A percentile compares a stretch with the other conserved stretches of the same genome.
phyloP scores from a whole-genome alignment of 106 monocot species.

The Platanthera zijinensis region DNA sequence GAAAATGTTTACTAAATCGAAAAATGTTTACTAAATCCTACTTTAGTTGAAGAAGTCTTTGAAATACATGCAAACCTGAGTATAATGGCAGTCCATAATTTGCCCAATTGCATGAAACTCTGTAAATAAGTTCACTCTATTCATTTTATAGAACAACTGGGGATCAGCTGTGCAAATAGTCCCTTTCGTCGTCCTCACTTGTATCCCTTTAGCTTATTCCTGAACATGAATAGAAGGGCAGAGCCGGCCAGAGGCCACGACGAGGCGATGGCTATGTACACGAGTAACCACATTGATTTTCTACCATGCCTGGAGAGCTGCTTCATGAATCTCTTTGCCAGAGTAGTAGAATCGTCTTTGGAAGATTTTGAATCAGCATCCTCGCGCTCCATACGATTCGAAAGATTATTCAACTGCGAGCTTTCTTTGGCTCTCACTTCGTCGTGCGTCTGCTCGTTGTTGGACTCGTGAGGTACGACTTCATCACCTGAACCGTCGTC shows the following conservation, averaged over 20 bases:
- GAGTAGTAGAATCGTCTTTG: slow-evolving; percentile 15
- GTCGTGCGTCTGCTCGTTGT: neutral
- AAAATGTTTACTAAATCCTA: too few relatives aligned
- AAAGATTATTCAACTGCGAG: neutral
- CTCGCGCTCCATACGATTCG: slow-evolving; percentile 8
- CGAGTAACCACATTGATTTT: slow-evolving; percentile 66
- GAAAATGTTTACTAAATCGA: too few relatives aligned
- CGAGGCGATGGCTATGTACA: slow-evolving; percentile 67
- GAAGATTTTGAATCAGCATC: slow-evolving; percentile 7
- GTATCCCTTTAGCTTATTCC: slow-evolving; percentile 36
- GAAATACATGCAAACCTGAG: too few relatives aligned
- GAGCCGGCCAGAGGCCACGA: slow-evolving; percentile 76
- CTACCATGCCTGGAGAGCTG: slow-evolving; percentile 38
- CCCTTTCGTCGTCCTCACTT: too few relatives aligned
- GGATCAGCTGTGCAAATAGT: too few relatives aligned
- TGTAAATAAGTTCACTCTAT: too few relatives aligned
- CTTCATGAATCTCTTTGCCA: slow-evolving; percentile 42
- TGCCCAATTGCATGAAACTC: too few relatives aligned
- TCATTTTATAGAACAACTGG: too few relatives aligned
- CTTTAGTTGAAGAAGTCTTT: too few relatives aligned
- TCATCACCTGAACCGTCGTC: slow-evolving; percentile 13
- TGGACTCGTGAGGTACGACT: neutral
- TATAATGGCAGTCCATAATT: too few relatives aligned
- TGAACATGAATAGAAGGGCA: slow-evolving; percentile 29
- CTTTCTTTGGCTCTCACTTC: slow-evolving; percentile 8